These are phyloP conservation scores for Alternaria panax DNA, from an alignment of 2,329 filamentous ascomycete species.

Conservation along the genomic window DNA sequence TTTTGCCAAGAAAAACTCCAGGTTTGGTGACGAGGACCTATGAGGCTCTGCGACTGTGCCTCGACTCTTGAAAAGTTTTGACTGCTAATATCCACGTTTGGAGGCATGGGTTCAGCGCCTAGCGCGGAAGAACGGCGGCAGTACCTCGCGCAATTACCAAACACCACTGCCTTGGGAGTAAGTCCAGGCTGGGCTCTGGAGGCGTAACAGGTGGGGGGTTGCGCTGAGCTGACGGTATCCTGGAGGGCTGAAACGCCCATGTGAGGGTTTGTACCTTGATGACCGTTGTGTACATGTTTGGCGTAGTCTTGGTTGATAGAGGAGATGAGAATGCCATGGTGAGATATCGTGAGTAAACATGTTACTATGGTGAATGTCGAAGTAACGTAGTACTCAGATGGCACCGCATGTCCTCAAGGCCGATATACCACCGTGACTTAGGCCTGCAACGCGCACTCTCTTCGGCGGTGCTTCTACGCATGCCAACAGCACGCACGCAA, in stretches of 20 bases:
- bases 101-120: background rate
- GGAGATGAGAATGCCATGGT: background rate
- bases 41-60: slow-evolving; percentile 12
- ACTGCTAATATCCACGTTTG: background rate
- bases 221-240: background rate
- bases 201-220: background rate
- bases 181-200: background rate
- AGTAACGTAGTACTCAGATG: background rate
- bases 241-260: background rate
- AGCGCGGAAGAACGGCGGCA: background rate
- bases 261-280: background rate
- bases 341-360: background rate
- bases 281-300: background rate
- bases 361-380: background rate
- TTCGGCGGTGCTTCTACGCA: background rate
- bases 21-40: slow-evolving; percentile 1
- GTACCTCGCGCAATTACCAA: slow-evolving; percentile 4
- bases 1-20: slow-evolving; percentile 2
- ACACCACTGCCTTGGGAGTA: background rate
- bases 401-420: background rate
- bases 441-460: background rate
- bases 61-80: background rate
- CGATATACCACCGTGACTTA: slow-evolving; percentile 1
- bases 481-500: background rate
- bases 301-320: background rate